These are phyloP conservation scores for Irpex sp. DNA, from an alignment of 1,284 basidiomycete species.

Conservation along the genomic window DNA sequence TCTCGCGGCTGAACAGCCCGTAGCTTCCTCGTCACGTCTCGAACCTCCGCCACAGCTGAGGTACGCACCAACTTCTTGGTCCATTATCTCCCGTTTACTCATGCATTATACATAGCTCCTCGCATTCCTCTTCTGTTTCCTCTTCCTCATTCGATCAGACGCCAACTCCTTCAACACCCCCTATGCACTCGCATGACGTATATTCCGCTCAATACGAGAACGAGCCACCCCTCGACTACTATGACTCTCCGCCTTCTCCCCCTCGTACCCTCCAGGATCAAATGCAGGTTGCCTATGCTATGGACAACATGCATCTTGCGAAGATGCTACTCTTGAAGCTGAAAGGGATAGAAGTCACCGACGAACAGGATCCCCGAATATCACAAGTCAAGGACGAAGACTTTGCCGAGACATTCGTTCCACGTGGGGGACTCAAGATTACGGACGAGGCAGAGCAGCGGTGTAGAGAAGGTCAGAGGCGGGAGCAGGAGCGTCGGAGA, in stretches of 20 bases:
- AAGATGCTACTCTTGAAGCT: conserved; percentile 59
- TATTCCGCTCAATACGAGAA: conserved; percentile 4
- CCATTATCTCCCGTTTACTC: neutral
- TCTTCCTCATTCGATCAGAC: conserved; percentile 22
- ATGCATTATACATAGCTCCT: conserved; percentile 4
- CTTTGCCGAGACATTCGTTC: conserved; percentile 57
- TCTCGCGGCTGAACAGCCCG: conserved; percentile 13
- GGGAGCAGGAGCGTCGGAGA: conserved; percentile 36
- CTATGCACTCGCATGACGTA: conserved; percentile 16
- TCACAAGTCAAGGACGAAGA: conserved; percentile 62
- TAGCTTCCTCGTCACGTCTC: conserved; percentile 22
- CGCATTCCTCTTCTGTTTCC: conserved; percentile 19
- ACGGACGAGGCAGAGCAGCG: conserved; percentile 42
- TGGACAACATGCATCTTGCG: conserved; percentile 61
- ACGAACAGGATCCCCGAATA: conserved; percentile 59
- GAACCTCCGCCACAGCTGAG: conserved; percentile 15
- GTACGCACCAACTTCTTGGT: conserved; percentile 1
- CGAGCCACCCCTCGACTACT: conserved; percentile 24
- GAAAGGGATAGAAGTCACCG: conserved; percentile 55
- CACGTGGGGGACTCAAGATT: conserved; percentile 46
- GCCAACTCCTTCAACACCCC: conserved; percentile 26
- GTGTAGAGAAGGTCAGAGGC: conserved; percentile 21
- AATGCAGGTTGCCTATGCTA: conserved; percentile 61
- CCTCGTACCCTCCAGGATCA: conserved; percentile 55
- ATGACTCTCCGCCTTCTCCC: conserved; percentile 44